phyloP scores from a whole-genome alignment of 2,329 filamentous ascomycete genomes.

The Pestalotiopsis sp. region DNA sequence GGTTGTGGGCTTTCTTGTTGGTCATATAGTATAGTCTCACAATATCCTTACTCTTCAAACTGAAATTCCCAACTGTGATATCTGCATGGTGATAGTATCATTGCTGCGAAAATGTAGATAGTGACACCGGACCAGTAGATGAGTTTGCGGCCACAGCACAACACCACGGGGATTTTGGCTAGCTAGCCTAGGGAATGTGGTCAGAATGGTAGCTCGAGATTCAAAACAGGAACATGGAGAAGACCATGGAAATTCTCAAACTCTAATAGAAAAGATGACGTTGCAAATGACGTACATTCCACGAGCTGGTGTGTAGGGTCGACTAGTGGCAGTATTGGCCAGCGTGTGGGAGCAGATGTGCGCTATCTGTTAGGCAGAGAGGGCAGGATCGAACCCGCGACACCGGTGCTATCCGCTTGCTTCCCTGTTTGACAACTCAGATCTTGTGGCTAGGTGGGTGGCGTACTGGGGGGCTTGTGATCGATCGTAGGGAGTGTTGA shows the following conservation, averaged over 20 bases:
- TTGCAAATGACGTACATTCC: slow-evolving; percentile 22
- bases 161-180: background rate
- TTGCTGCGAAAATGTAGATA: background rate
- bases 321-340: slow-evolving; percentile 1
- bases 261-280: slow-evolving; percentile 18
- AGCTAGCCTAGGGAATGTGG: background rate
- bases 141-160: background rate
- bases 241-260: background rate
- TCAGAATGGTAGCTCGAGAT: background rate
- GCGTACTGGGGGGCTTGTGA: background rate
- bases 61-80: background rate
- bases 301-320: slow-evolving; percentile 19
- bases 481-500: background rate
- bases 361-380: background rate
- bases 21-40: background rate
- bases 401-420: slow-evolving; percentile 2
- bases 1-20: background rate
- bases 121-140: too few relatives aligned
- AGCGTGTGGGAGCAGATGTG: background rate
- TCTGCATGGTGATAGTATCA: background rate
- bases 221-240: background rate
- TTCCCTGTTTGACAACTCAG: slow-evolving; percentile 12
- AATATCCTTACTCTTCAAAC: background rate
- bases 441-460: slow-evolving; percentile 9
- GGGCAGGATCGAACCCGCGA: background rate